Conservation (phyloP, 2,329 filamentous ascomycete species). For the Penicillium occitanis region DNA sequence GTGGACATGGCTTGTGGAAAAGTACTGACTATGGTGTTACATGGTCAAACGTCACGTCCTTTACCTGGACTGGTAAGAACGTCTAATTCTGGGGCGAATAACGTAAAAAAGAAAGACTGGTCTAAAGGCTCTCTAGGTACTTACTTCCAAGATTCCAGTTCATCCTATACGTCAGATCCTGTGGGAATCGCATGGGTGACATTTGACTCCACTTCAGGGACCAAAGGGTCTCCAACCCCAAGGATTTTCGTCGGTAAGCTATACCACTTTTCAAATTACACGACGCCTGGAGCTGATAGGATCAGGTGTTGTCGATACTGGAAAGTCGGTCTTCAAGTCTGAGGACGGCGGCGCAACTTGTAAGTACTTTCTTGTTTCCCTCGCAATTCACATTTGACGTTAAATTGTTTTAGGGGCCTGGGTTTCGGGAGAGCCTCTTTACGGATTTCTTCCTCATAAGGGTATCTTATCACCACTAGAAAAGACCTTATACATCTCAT, state of each 20-base stretch:
- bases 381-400: neutral
- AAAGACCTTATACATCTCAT: constrained; percentile 57
- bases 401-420: constrained; percentile 22
- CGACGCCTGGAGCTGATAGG: neutral
- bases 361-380: constrained; percentile 33
- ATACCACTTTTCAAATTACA: too few relatives aligned
- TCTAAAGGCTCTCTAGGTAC: constrained; percentile 40
- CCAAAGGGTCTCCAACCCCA: constrained; percentile 51
- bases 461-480: constrained; percentile 52
- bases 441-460: constrained; percentile 56
- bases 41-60: constrained; percentile 54
- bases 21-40: constrained; percentile 57
- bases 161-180: constrained; percentile 49
- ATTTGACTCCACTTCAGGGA: constrained; percentile 55
- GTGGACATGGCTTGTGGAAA: constrained; percentile 60
- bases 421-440: constrained; percentile 52
- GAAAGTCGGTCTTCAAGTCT: constrained; percentile 56
- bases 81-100: neutral
- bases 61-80: constrained; percentile 43
- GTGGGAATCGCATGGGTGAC: constrained; percentile 56
- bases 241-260: constrained; percentile 57
- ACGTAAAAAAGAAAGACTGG: neutral
- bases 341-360: constrained; percentile 56
- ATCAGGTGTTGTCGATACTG: constrained; percentile 49
- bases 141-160: constrained; percentile 49